Conservation (phyloP, 192 early-diverging fungal genomes). For the Spizellomyces punctatus region DNA sequence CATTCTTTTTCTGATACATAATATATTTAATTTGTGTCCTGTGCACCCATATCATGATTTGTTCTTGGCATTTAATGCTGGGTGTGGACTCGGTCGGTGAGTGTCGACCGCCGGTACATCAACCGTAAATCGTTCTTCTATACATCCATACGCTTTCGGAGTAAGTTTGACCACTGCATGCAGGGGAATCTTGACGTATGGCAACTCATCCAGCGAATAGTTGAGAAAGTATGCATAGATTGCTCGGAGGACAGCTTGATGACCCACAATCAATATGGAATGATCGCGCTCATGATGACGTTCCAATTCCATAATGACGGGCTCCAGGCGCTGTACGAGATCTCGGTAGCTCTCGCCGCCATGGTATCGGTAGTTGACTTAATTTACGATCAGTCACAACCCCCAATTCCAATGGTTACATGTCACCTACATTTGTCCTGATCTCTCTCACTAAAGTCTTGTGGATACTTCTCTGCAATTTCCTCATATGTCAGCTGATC, state of each 20-base stretch:
- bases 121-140: conserved; percentile 84
- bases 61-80: conserved; percentile 7
- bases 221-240: conserved; percentile 99
- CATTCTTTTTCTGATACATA: background rate
- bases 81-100: conserved; percentile 47
- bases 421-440: conserved; percentile 86
- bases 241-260: conserved; percentile 96
- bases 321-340: conserved; percentile 94
- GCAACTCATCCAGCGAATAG: conserved; percentile 90
- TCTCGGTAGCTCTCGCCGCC: conserved; percentile 87
- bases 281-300: conserved; percentile 77
- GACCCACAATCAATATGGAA: conserved; percentile 94
- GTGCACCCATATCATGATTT: background rate
- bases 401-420: no score
- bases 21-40: no score
- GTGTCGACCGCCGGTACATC: conserved; percentile 99
- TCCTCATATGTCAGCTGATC: conserved; percentile 99
- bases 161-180: conserved; percentile 97
- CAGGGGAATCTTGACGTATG: conserved; percentile 98
- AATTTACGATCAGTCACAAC: background rate
- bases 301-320: conserved; percentile 99
- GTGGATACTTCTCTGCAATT: conserved; percentile 90
- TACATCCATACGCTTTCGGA: conserved; percentile 94
- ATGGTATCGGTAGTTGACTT: conserved; percentile 55
- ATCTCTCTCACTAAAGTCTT: conserved; percentile 93